A percentile compares a stretch with the other conserved stretches of the same genome.
Evolutionary conservation across 2,329 filamentous ascomycete species (phyloP).

Genomic region (Seiridium cupressi): DNA sequence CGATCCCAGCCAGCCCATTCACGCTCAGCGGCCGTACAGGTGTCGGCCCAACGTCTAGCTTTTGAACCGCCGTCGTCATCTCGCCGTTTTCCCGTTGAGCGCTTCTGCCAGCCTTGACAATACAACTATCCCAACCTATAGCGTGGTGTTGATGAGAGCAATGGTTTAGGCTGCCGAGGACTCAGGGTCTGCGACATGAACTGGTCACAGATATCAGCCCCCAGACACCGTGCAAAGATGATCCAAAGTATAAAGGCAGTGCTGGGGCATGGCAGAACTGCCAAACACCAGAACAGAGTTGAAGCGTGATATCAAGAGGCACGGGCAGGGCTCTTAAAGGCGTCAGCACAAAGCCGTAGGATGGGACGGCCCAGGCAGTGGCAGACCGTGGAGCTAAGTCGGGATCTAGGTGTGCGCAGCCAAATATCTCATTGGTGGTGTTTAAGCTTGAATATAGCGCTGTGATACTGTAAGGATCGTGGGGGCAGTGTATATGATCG

Average conservation of each 20-base stretch:
- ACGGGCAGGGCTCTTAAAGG: background rate
- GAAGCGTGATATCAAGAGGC: background rate
- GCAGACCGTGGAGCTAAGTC: background rate
- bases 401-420: background rate
- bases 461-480: constrained; percentile 3
- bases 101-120: background rate
- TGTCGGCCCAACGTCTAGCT: constrained; percentile 47
- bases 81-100: constrained; percentile 4
- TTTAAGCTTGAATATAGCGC: background rate
- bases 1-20: constrained; percentile 23
- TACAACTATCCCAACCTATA: background rate
- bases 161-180: background rate
- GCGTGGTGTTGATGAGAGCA: background rate
- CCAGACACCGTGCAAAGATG: background rate
- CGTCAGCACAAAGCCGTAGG: background rate
- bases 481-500: background rate
- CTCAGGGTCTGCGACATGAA: background rate
- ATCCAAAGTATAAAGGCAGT: background rate
- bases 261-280: constrained; percentile 1
- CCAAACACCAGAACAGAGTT: background rate
- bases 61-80: constrained; percentile 42
- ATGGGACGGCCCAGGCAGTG: background rate
- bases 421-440: constrained; percentile 9
- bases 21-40: constrained; percentile 41
- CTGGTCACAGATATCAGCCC: background rate